Percentiles rank a stretch among this genome's conserved stretches.
phyloP scores from a whole-genome alignment of 2,329 filamentous ascomycete genomes.

The Cladosporium sp. region DNA sequence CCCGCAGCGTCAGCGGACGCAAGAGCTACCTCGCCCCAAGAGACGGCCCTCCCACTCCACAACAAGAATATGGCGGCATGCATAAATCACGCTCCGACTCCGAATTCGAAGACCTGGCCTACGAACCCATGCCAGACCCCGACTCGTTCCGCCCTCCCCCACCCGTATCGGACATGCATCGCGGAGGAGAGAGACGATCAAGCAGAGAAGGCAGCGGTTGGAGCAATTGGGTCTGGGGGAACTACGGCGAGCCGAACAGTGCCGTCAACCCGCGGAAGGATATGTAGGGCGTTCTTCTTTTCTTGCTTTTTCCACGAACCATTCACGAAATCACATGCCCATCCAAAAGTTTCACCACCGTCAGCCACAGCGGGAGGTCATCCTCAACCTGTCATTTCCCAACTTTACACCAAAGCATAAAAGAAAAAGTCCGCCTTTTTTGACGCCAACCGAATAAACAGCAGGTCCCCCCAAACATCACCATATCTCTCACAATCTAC shows the following conservation, averaged over 20 bases:
- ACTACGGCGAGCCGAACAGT: constrained; percentile 34
- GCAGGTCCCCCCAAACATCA: no score
- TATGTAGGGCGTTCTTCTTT: constrained; percentile 14
- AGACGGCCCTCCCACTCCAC: constrained; percentile 19
- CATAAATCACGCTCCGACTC: constrained; percentile 80
- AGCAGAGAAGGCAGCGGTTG: constrained; percentile 22
- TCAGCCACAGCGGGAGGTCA: no score
- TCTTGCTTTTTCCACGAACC: background rate
- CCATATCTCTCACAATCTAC: no score
- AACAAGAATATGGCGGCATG: constrained; percentile 42
- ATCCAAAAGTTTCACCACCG: no score
- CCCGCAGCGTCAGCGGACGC: constrained; percentile 23
- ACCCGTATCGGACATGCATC: background rate
- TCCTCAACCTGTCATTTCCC: no score
- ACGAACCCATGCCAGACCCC: constrained; percentile 34
- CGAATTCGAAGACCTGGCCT: constrained; percentile 65
- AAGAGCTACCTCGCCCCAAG: constrained; percentile 26
- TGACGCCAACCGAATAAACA: no score
- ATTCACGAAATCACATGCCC: background rate
- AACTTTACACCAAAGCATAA: no score
- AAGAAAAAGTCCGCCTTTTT: no score
- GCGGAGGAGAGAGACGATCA: constrained; percentile 8
- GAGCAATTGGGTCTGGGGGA: constrained; percentile 36
- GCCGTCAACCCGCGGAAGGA: constrained; percentile 30
- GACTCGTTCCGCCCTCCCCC: constrained; percentile 23